Evolutionary conservation across 2,329 filamentous ascomycete genomes (phyloP).

Genomic region (Alternaria sp.): DNA sequence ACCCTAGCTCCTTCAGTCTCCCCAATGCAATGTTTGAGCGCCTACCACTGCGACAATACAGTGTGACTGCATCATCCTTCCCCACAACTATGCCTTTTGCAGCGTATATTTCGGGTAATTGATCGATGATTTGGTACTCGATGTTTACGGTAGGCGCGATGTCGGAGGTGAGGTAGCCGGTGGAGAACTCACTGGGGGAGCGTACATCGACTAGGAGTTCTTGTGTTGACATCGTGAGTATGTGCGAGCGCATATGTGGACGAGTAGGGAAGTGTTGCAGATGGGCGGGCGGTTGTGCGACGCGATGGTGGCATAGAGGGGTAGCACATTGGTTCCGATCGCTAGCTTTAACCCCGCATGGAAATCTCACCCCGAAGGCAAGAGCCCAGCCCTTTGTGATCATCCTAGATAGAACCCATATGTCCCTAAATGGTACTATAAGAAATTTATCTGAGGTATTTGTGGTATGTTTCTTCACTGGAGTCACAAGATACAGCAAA

Average conservation of each 20-base stretch:
- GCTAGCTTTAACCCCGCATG: not conserved
- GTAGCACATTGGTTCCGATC: not conserved
- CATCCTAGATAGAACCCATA: too few species aligned
- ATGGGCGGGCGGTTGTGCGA: not conserved
- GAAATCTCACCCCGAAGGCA: not conserved
- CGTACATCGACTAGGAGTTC: constrained; percentile 49
- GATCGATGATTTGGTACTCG: constrained; percentile 46
- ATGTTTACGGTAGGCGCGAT: constrained; percentile 46
- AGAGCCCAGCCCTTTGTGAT: not conserved
- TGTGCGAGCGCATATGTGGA: not conserved
- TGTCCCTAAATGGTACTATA: not conserved
- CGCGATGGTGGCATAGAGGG: not conserved
- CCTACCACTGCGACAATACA: constrained; percentile 50
- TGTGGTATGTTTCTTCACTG: too few species aligned
- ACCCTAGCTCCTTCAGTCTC: constrained; percentile 42
- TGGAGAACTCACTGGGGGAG: constrained; percentile 46
- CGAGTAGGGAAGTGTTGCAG: not conserved
- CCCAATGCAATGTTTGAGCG: constrained; percentile 45
- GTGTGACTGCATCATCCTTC: constrained; percentile 44
- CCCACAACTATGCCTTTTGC: constrained; percentile 24
- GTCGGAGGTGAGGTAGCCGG: constrained; percentile 39
- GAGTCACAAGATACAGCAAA: too few species aligned
- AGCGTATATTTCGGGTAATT: constrained; percentile 34
- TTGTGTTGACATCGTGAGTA: constrained; percentile 11
- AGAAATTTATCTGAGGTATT: too few species aligned